Evolutionary conservation across 805 yeast species (phyloP).

Genomic region (Wickerhamomyces ciferrii): DNA sequence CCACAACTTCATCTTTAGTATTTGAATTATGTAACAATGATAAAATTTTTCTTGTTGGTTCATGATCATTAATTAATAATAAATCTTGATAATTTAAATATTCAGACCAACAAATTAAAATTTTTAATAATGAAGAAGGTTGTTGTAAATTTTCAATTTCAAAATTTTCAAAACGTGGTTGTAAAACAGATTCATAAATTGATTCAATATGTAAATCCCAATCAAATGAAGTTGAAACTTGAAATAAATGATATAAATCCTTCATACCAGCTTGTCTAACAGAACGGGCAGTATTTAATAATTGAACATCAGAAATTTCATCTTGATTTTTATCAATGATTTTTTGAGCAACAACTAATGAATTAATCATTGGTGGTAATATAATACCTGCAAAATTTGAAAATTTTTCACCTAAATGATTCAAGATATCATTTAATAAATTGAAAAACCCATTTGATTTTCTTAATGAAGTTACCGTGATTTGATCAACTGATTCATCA

Average conservation of each 20-base stretch:
- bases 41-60: slow-evolving; percentile 52
- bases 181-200: slow-evolving; percentile 49
- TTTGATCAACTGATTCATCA: slow-evolving; percentile 12
- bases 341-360: slow-evolving; percentile 49
- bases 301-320: slow-evolving; percentile 9
- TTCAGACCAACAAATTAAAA: slow-evolving; percentile 57
- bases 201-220: slow-evolving; percentile 52
- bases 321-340: slow-evolving; percentile 22
- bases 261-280: slow-evolving; percentile 67
- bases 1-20: slow-evolving; percentile 64
- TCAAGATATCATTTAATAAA: slow-evolving; percentile 49
- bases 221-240: slow-evolving; percentile 42
- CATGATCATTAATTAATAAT: slow-evolving; percentile 48
- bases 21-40: slow-evolving; percentile 44
- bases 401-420: slow-evolving; percentile 54
- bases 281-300: slow-evolving; percentile 37
- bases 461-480: slow-evolving; percentile 33
- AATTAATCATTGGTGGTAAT: slow-evolving; percentile 50
- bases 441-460: slow-evolving; percentile 62
- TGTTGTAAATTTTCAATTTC: slow-evolving; percentile 77
- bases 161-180: slow-evolving; percentile 64
- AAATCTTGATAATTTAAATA: slow-evolving; percentile 41
- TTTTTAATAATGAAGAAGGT: slow-evolving; percentile 68
- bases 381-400: slow-evolving; percentile 11
- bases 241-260: slow-evolving; percentile 53